Conservation (phyloP, 148 eudicot genomes). For the Polygonum maritimum region DNA sequence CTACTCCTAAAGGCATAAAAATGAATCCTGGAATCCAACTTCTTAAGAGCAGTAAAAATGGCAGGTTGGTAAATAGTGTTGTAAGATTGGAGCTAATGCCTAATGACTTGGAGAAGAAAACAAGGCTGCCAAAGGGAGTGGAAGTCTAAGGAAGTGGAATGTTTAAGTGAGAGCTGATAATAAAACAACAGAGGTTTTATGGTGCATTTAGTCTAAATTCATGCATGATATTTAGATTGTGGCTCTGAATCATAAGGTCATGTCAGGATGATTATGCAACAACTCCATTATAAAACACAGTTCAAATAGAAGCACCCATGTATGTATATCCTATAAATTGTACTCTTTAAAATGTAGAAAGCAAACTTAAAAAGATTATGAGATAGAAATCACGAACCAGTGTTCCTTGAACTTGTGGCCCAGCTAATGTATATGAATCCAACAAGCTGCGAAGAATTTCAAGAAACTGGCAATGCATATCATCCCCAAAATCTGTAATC, state of each 20-base stretch:
- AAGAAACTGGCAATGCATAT: slow-evolving; percentile 96
- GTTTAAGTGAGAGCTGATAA: not conserved
- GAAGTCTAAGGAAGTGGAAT: not conserved
- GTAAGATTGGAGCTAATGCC: no score
- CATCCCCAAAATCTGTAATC: slow-evolving; percentile 89
- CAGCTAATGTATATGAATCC: slow-evolving; percentile 61
- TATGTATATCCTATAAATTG: no score
- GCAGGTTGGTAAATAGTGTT: no score
- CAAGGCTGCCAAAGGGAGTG: not conserved
- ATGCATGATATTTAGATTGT: not conserved
- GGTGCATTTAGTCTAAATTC: not conserved
- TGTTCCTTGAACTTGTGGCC: slow-evolving; percentile 53
- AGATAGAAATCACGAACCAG: slow-evolving; percentile 5
- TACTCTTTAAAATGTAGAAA: not conserved
- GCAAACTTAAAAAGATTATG: not conserved
- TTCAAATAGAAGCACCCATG: no score
- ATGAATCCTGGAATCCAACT: no score
- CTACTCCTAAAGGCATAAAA: no score
- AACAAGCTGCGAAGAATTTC: slow-evolving; percentile 87
- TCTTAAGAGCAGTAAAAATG: no score
- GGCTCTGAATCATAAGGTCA: no score
- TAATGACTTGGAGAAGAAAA: not conserved
- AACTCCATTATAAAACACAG: no score
- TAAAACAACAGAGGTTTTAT: not conserved
- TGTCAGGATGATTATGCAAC: no score